Evolutionary conservation across 345 rosid species (phyloP).

Genomic region (Eucalyptus urophylla): DNA sequence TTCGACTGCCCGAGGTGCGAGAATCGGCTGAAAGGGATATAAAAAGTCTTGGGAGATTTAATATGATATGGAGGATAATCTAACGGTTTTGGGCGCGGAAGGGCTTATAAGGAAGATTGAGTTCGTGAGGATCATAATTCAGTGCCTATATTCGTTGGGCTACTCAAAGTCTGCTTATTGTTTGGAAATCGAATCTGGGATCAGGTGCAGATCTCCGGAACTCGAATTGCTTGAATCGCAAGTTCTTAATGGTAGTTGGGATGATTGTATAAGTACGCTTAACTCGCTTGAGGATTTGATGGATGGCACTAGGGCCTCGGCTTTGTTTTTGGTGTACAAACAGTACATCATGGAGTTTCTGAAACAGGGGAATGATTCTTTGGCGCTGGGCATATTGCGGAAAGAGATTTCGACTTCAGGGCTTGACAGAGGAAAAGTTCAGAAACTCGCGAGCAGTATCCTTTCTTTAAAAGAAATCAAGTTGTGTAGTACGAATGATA

Average conservation of each 20-base stretch:
- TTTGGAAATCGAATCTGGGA: constrained; percentile 56
- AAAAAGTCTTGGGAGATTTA: background rate
- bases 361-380: constrained; percentile 39
- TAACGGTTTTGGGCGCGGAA: constrained; percentile 31
- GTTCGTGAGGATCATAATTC: constrained; percentile 53
- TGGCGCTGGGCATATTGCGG: constrained; percentile 44
- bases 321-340: constrained; percentile 53
- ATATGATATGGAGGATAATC: constrained; percentile 35
- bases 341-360: constrained; percentile 58
- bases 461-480: constrained; percentile 35
- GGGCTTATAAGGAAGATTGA: constrained; percentile 57
- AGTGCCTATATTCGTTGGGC: constrained; percentile 66
- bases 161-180: constrained; percentile 54
- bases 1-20: background rate
- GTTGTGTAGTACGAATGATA: constrained; percentile 13
- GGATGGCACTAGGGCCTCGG: constrained; percentile 37
- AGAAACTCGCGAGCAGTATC: constrained; percentile 40
- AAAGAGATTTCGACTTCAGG: constrained; percentile 36
- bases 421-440: constrained; percentile 45
- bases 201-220: constrained; percentile 30
- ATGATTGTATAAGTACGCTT: constrained; percentile 34
- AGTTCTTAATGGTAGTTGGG: constrained; percentile 59
- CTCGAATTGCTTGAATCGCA: constrained; percentile 45
- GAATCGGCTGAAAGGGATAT: background rate
- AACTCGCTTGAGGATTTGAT: constrained; percentile 19